Base-by-base conservation (phyloP, 345 rosid genomes). In the Populus simonii region DNA sequence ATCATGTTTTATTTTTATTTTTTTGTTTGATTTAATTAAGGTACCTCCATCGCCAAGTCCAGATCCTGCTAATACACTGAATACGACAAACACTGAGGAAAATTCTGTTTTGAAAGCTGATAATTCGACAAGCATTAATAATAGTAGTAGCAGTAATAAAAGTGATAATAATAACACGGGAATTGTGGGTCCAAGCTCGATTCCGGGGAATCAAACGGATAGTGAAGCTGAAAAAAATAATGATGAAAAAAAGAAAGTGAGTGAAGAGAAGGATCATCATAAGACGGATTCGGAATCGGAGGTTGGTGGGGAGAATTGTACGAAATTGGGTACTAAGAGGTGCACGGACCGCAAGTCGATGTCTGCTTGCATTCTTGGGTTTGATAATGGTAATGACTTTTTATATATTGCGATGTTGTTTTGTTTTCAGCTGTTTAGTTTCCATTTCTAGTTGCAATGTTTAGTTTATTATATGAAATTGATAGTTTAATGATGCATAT, bases 301-400 rank as follows among this genome's bases (percentile, higher is more conserved):
- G 62, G 79, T 11, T 76, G 33, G 1, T 68, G 51, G 1, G 29
- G 89, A 83, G 73, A 91, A 82, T 39, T 94, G 97, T 82, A 74
- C 68, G 16, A 74, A 66, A 18, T 92, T 89, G 62, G 66, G 82
- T 17, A 73, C 68, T 76, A 80, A 80, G 35, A 36, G 68, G n/a
- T 94, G 98, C 76, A 63, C 25, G 2, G 85, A 82, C 73, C 75
- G 8, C 59, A 71, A 68, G 12, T 71, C 78, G 2, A 73, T 90
- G 78, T 77, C 80, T 72, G 96, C 94, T 36, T 94, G 98, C 85
- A 80, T 90, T 80, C 83, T 78, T 80, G 74, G 76, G 63, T 84
- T 74, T 71, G 85, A 83, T 8, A 70, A 61, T 55, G 97, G 94
- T 92, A 89, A 76, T n/a, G 63, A 22, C 29, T 69, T 29, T 47